Evolutionary conservation across 2,329 filamentous ascomycete species (phyloP), one percentile per base, ranked within the genome.

Genomic region (Akanthomyces uredinophilus): DNA sequence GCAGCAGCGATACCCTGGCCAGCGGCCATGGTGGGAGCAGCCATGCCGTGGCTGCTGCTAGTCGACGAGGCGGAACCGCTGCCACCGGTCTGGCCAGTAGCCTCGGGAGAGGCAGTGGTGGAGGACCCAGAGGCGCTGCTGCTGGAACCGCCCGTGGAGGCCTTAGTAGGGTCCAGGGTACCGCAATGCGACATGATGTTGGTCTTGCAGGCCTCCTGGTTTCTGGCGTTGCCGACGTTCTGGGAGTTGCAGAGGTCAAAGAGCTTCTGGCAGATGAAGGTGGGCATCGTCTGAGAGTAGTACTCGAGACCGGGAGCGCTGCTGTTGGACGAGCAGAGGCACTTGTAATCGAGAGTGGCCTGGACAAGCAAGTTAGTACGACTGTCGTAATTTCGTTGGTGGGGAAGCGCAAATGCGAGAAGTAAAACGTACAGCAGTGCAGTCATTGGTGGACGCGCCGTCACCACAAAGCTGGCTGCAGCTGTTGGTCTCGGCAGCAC

Each of bases 211-310:
- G 77, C 76, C 39, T 70, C 68, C 72, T 85, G 82, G 46, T 70
- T 78, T 11, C 66, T 67, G 22, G 73, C 68, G 68, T 79, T 74
- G 70, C 75, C 75, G 32, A 74, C 73, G 68, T 80, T 78, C 51
- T 69, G 63, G 2, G 44, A 50, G 66, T 78, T 82, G 74, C 83
- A 86, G 63, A 80, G 72, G 29, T 68, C 64, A 71, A 76, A 83
- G 46, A 82, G 78, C 64, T 76, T 64, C 62, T 78, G 29, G 76
- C 83, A 86, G 68, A 83, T 78, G 68, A 81, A 84, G 62, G 74
- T 77, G 53, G 79, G 78, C 66, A 86, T 73, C 3, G 82, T 83
- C 74, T 84, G 78, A 54, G 65, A 67, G 74, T 83, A 86, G 71
- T 80, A 78, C 71, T 83, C 74, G 51, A 86, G 77, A 63, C 79